Evolutionary conservation across 2,329 filamentous ascomycete genomes (phyloP), one percentile per base, ranked within the genome.

Genomic region (Phyllosticta citribraziliensis): DNA sequence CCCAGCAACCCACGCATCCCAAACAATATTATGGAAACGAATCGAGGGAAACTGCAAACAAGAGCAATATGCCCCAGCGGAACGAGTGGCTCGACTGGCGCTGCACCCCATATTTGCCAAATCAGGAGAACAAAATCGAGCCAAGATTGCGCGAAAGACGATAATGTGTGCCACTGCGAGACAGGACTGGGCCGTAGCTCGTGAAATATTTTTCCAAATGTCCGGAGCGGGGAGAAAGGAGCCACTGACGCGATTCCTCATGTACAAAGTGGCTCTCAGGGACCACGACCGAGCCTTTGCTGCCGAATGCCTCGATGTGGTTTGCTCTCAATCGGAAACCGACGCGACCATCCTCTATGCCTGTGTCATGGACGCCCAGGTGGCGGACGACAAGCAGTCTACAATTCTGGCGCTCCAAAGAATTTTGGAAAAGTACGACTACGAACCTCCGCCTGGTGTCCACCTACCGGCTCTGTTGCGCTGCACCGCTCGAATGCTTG

Each of bases 11-110:
- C 83, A 85, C 64, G 86, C 87, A 35, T 82, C 83, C 6, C 87
- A 89, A 66, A 88, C 84, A 35, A 85, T 88, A 69, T 66, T 96
- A 3, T 97, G 91, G 91, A 94, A 91, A 73, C 82, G 80, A 25
- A 78, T 89, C n/a, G 88, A 91, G 58, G 73, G 78, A 0, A 77
- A 78, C 14, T 84, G 83, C 64, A 74, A 74, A 1, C 78, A 82
- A 33, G 76, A 79, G 1, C 74, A 84, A 17, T 82, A 81, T 60
- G 75, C 79, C 2, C 65, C 77, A 14, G 82, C 87, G 1, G 82
- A 87, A 64, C 73, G 77, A 57, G 97, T 90, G 91, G 95, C 89
- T 67, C 78, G 73, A 8, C 70, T 91, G 19, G 86, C 88, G 0
- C 76, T 88, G 12, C 86, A 91, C 67, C 70, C 76, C 0, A 68